Base-by-base conservation (phyloP, 257 asterid genomes). In the Salvia rosmarinus region DNA sequence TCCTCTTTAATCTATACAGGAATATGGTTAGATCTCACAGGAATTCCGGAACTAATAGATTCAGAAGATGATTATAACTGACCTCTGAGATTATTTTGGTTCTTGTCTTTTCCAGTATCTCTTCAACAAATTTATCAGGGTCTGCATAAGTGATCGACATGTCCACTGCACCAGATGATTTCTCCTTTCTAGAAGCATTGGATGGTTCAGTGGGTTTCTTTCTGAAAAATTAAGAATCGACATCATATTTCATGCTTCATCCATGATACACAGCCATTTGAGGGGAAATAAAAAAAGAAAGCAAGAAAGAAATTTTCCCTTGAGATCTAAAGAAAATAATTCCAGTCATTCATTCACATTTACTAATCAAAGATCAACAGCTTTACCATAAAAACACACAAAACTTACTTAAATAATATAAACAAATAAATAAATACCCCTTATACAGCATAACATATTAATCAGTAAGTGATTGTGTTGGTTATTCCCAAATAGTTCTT, bases 61-160 rank as follows among this genome's bases (percentile, higher is more conserved):
- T n/a, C 3, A 35, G 50, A 52, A 39, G 8, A 14, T 0, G 9
- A 68, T 3, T 55, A 59, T 35, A 44, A 64, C 84, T 73, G 35
- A 89, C 98, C 96, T 85, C 83, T 1, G 91, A 77, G 77, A 91
- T 86, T 65, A 88, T 72, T 12, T 81, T 60, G 58, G 79, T 59
- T 30, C 84, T 78, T 2, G 83, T 82, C 87, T 83, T 89, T 42
- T 82, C 89, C 75, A 89, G 74, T 66, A 91, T 83, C 64, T 91
- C 95, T 67, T 87, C 82, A 39, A 91, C 85, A 79, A 91, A 82
- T 81, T 82, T 89, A 58, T 81, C 86, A 40, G 96, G 82, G 81
- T 87, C 90, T 3, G 80, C 83, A 66, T 64, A 86, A 58, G 83
- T 67, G 70, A 67, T 40, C 6, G 90, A 55, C 11, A 5, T 9